Percentiles rank a stretch among this genome's conserved stretches.
Evolutionary conservation across 2,329 filamentous ascomycete genomes (phyloP).

Genomic region (Tothia fuscella): DNA sequence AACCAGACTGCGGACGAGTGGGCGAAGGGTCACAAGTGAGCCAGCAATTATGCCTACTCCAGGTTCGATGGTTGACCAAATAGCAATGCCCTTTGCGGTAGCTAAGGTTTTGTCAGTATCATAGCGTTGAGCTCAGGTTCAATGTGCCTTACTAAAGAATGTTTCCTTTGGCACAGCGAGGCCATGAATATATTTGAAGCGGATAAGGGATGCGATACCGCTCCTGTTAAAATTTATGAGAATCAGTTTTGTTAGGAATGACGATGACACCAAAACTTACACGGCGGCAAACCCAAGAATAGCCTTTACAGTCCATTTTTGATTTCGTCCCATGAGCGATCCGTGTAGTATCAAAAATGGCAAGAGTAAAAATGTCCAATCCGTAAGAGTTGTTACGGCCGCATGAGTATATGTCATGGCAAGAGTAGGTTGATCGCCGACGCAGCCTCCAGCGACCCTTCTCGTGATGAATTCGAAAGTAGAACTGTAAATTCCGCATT

Average conservation of each 20-base stretch:
- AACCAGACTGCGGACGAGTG: neutral
- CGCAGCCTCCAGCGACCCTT: neutral
- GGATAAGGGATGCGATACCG: constrained; percentile 1
- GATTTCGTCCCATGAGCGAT: neutral
- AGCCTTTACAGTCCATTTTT: neutral
- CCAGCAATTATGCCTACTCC: constrained; percentile 6
- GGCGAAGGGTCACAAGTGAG: constrained; percentile 4
- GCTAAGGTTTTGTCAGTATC: too few species aligned
- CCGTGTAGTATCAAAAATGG: neutral
- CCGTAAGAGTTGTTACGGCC: neutral
- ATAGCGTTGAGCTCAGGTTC: too few species aligned
- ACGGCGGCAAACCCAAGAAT: constrained; percentile 3
- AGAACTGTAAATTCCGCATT: constrained; percentile 3
- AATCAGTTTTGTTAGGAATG: neutral
- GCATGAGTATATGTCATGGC: constrained; percentile 3
- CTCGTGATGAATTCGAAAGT: neutral
- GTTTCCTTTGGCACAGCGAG: neutral
- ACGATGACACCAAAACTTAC: neutral
- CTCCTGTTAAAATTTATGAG: neutral
- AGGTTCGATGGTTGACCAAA: constrained; percentile 7
- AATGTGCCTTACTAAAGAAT: constrained; percentile 2
- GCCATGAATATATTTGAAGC: constrained; percentile 3
- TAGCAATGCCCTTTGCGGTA: too few species aligned
- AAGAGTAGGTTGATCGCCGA: neutral
- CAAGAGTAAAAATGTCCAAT: constrained; percentile 3